These are phyloP conservation scores for Dendrobium chrysotoxum DNA, from an alignment of 106 monocot species.

Conservation along the genomic window DNA sequence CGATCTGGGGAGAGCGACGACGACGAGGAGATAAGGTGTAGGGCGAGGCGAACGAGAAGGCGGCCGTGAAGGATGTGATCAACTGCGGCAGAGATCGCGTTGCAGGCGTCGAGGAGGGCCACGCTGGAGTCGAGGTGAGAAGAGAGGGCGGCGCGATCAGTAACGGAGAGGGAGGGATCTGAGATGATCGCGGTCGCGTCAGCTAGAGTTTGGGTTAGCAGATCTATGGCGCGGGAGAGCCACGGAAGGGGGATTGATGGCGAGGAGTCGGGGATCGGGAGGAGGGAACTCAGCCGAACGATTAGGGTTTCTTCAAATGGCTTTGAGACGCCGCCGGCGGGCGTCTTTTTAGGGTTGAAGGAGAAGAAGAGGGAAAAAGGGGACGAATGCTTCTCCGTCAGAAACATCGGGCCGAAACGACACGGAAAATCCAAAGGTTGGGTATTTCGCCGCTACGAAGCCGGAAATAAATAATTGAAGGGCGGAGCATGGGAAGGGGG, in stretches of 20 bases:
- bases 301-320: constrained; percentile 45
- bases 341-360: background rate
- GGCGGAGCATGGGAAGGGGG: background rate
- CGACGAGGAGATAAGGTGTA: constrained; percentile 31
- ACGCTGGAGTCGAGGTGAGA: constrained; percentile 35
- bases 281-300: constrained; percentile 34
- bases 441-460: background rate
- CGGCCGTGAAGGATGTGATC: constrained; percentile 32
- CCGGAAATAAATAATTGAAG: background rate
- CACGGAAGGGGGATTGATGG: constrained; percentile 19
- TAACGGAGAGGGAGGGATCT: constrained; percentile 15
- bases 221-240: constrained; percentile 23
- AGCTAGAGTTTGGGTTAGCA: constrained; percentile 32
- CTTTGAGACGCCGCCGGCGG: background rate
- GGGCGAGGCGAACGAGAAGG: constrained; percentile 36
- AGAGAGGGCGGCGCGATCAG: constrained; percentile 29
- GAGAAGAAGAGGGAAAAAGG: constrained; percentile 1
- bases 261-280: constrained; percentile 10
- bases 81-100: constrained; percentile 32
- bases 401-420: background rate
- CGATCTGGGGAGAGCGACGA: background rate
- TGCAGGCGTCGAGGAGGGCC: constrained; percentile 57
- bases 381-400: background rate
- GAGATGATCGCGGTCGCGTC: constrained; percentile 22
- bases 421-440: background rate